phyloP scores from a whole-genome alignment of 495 filamentous ascomycete genomes.

The Podospora pseudocomata region DNA sequence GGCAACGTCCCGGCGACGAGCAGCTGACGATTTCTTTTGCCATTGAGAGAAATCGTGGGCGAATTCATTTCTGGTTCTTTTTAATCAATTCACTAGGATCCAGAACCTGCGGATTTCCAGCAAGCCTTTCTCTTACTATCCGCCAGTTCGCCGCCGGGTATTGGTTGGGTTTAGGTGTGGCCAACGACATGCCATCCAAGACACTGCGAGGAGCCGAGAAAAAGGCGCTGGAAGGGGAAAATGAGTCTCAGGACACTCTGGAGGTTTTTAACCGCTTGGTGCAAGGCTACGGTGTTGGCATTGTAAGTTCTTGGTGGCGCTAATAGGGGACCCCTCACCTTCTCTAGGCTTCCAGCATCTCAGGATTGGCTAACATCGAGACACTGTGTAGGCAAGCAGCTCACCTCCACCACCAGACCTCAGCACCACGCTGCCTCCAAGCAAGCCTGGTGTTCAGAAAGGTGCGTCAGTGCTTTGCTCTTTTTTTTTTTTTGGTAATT shows the following conservation, averaged over 20 bases:
- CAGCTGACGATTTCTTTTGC: slow-evolving; percentile 1
- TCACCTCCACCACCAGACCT: slow-evolving; percentile 22
- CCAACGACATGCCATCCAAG: slow-evolving; percentile 8
- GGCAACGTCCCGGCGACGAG: neutral
- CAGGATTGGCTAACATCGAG: slow-evolving; percentile 15
- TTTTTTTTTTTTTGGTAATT: neutral
- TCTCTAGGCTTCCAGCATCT: neutral
- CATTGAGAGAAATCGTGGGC: slow-evolving; percentile 5
- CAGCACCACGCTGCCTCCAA: slow-evolving; percentile 6
- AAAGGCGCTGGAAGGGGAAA: slow-evolving; percentile 17
- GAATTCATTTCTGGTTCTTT: neutral
- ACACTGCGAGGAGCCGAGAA: slow-evolving; percentile 25
- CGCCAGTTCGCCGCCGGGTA: neutral
- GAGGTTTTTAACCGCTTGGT: slow-evolving; percentile 24
- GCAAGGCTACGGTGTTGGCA: slow-evolving; percentile 20
- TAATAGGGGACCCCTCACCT: neutral
- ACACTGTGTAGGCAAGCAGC: slow-evolving; percentile 27
- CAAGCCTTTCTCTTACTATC: neutral
- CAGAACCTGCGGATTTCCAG: neutral
- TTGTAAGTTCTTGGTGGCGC: slow-evolving; percentile 21
- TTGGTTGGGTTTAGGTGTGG: neutral
- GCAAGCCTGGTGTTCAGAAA: neutral
- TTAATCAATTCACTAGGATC: neutral
- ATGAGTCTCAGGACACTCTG: slow-evolving; percentile 32
- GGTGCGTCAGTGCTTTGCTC: neutral